Base-by-base conservation (phyloP, 371 early-diverging fungal species). In the Capniomyces stellatus region DNA sequence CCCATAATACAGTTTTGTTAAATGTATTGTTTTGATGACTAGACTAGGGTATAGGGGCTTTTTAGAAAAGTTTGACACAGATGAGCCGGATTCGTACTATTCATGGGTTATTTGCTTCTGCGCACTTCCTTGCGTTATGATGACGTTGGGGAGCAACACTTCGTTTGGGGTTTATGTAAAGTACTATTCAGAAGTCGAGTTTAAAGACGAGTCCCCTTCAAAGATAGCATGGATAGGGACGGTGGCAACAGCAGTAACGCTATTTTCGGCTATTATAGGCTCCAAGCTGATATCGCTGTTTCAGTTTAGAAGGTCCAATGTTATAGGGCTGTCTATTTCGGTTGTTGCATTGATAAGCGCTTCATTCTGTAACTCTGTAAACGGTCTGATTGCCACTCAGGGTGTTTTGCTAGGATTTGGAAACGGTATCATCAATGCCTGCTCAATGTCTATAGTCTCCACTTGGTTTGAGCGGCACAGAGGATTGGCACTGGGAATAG, bases 391-490 rank as follows among this genome's bases (percentile, higher is more conserved):
- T 31, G 51, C 82, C 2, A 74, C 82, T 1, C 84, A 83, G 63
- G 85, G 84, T 15, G 51, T 85, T 1, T 43, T 82, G n/a, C 77
- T 80, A 61, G 77, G 78, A 0, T 23, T 73, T 0, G 84, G 84
- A 22, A 77, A 76, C 1, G 63, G 67, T 2, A 78, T 73, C 56
- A 70, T 75, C 22, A 76, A 81, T 0, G 66, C 72, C 0, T 63
- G 75, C 0, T 56, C 67, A 6, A 63, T 77, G 6, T 57, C 64
- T 0, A 58, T 84, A 1, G 72, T 83, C 0, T 62, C 83, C 0
- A 88, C 84, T 60, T 89, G 84, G 85, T 89, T 88, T 62, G 55
- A 54, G 19, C 71, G 71, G 27, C 59, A 71, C 29, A 73, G 85
- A 15, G 83, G 84, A 0, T 54, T 88, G 40, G 87, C 83, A 6